These are phyloP conservation scores for Wickerhamomyces ciferrii DNA, from an alignment of 805 yeast genomes.

Conservation along the genomic window DNA sequence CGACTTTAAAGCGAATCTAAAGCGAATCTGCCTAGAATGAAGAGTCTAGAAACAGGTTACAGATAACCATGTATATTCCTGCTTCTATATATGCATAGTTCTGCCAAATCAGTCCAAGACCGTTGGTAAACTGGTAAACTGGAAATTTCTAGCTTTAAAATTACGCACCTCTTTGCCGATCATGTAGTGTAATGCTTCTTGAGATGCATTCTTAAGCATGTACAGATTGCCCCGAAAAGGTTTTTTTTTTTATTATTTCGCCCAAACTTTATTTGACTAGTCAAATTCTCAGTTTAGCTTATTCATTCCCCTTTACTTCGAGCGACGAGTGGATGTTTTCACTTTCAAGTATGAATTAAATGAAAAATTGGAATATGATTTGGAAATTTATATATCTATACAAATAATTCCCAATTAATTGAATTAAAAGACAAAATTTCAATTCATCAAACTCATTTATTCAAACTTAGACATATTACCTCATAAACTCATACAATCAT, in stretches of 20 bases:
- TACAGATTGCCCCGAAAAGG: background rate
- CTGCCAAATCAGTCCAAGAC: background rate
- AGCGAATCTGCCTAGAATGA: no score
- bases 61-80: background rate
- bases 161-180: background rate
- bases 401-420: background rate
- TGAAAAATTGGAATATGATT: background rate
- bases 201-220: background rate
- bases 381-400: background rate
- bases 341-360: background rate
- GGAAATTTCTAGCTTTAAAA: background rate
- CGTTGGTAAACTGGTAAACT: no score
- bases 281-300: background rate
- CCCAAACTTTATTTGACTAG: background rate
- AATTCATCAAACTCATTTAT: no score
- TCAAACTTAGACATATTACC: no score
- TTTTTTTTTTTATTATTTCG: background rate
- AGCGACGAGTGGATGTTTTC: background rate
- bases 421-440: no score
- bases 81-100: background rate
- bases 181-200: background rate
- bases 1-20: no score
- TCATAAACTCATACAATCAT: no score
- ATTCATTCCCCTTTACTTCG: background rate
- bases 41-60: background rate